Evolutionary conservation across 1,284 basidiomycete genomes (phyloP).

Genomic region (Taiwanofungus camphoratus): DNA sequence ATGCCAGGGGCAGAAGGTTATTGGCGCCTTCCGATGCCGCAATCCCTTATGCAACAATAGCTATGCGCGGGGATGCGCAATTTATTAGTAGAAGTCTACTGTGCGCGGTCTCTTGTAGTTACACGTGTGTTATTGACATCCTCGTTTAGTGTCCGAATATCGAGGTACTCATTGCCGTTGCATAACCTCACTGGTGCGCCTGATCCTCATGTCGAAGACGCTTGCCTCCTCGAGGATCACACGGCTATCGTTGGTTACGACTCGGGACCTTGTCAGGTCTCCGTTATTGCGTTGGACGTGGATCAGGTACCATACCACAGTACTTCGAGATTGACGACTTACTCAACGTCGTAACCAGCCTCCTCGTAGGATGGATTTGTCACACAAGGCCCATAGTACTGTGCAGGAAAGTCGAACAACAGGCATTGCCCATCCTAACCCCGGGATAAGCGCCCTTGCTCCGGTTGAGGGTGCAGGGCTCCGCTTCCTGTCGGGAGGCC

Average conservation of each 20-base stretch:
- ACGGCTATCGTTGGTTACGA: constrained; percentile 40
- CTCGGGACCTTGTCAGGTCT: constrained; percentile 33
- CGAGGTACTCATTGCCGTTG: constrained; percentile 37
- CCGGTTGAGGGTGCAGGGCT: constrained; percentile 28
- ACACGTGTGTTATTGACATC: constrained; percentile 10
- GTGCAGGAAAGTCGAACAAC: constrained; percentile 18
- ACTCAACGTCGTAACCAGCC: constrained; percentile 10
- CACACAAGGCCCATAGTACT: constrained; percentile 21
- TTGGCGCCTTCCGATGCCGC: constrained; percentile 30
- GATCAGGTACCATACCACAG: constrained; percentile 19
- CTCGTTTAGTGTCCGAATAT: constrained; percentile 28
- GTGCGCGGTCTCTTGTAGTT: constrained; percentile 18
- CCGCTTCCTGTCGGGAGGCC: constrained; percentile 40
- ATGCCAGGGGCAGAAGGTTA: constrained; percentile 38
- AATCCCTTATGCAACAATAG: constrained; percentile 39
- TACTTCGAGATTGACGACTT: constrained; percentile 6
- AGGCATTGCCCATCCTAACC: constrained; percentile 20
- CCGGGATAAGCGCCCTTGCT: constrained; percentile 36
- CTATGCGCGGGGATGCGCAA: constrained; percentile 46
- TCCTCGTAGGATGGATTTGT: constrained; percentile 25
- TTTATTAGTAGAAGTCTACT: constrained; percentile 37
- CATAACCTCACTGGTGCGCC: constrained; percentile 17
- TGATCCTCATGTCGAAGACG: constrained; percentile 34
- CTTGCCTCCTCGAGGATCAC: constrained; percentile 33
- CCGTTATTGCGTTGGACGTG: constrained; percentile 31